Evolutionary conservation across 257 asterid species (phyloP), one percentile per base, ranked within the genome.

Genomic region (Salvia hispanica): DNA sequence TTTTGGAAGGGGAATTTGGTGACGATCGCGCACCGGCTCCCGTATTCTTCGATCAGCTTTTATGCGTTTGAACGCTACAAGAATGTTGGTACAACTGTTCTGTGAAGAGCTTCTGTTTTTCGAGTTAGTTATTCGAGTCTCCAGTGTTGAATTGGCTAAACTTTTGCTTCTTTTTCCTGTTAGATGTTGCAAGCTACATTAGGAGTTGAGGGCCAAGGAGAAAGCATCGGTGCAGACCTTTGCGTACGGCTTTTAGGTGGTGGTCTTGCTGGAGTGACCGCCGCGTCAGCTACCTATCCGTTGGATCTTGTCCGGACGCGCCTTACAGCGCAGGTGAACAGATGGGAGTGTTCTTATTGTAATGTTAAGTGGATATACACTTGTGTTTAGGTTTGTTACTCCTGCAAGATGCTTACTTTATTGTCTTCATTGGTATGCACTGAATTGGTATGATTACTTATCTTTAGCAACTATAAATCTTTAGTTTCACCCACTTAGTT

Each of bases 1-100:
- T 86, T 90, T 76, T 90, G 97, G 97, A 88, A 84, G 75, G 97
- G 97, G 34, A 90, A 88, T 77, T 83, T 90, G 84, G 97, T 88
- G 74, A 90, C 97, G 2, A 84, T 90, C 34, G 86, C 90, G 16
- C 97, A 87, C 54, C 88, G 94, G 47, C 86, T 90, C 77, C 97
- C 97, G 12, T 88, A 90, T 81, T 90, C 97, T 53, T 78, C 95
- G 64, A 77, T 90, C 64, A 90, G 90, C 87, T 88, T 90, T 72
- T 90, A 83, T 72, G 81, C 97, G 6, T 90, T 87, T 58, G 94
- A 88, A 62, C 90, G 86, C 77, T 88, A 86, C 86, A 88, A 88
- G 88, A 85, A 88, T 82, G 97, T 90, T 77, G 92, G 94, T 90
- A 85, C 79, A 81, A 73, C 69, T 62, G 86, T 85, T 82, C 82